Conservation (phyloP, 1,284 basidiomycete species). For the Mycena citricolor region DNA sequence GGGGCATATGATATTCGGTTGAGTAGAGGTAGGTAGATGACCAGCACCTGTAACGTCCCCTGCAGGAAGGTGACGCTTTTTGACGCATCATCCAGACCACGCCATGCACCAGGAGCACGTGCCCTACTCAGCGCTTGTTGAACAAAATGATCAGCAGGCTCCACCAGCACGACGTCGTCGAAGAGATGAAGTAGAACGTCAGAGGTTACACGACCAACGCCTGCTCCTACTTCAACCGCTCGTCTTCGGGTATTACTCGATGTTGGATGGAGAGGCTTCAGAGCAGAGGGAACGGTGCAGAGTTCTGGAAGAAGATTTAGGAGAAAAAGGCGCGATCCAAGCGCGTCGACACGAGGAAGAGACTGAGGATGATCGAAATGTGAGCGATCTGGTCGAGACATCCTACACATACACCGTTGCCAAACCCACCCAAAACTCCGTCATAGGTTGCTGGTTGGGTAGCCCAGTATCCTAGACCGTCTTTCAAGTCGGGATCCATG, state of each 20-base stretch:
- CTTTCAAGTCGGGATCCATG: conserved; percentile 52
- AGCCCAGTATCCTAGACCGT: conserved; percentile 78
- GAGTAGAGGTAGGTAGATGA: too few relatives aligned
- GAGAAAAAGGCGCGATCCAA: conserved; percentile 85
- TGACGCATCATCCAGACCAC: conserved; percentile 57
- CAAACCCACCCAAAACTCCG: conserved; percentile 64
- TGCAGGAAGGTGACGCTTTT: conserved; percentile 84
- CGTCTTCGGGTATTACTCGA: conserved; percentile 52
- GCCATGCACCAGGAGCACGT: conserved; percentile 52
- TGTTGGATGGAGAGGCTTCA: conserved; percentile 41
- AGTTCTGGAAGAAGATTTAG: conserved; percentile 79
- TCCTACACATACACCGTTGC: conserved; percentile 19
- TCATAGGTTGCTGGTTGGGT: conserved; percentile 71
- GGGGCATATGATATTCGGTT: too few relatives aligned
- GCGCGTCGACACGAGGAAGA: conserved; percentile 83
- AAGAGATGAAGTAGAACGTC: conserved; percentile 84
- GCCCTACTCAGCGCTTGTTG: conserved; percentile 63
- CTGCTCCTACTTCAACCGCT: conserved; percentile 88
- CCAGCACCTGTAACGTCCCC: conserved; percentile 78
- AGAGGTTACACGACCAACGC: conserved; percentile 87
- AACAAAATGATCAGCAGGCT: conserved; percentile 81
- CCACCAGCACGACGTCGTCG: conserved; percentile 82
- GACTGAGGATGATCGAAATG: conserved; percentile 46
- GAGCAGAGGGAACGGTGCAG: conserved; percentile 70
- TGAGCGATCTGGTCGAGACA: conserved; percentile 21